Evolutionary conservation across 2,329 filamentous ascomycete genomes (phyloP).

Genomic region (Capronia epimyces): DNA sequence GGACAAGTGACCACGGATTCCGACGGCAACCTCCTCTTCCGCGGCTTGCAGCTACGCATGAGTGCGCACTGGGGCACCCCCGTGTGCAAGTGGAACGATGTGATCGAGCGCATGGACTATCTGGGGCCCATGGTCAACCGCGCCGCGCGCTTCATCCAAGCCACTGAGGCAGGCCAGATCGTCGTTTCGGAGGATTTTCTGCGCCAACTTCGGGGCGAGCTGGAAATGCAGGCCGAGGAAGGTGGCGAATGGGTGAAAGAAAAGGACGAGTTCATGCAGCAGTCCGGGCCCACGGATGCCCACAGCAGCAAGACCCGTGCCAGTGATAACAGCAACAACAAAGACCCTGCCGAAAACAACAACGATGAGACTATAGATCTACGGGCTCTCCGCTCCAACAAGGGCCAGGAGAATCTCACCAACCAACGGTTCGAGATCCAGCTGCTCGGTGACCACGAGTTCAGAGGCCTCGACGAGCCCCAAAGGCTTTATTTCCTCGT

Average conservation of each 20-base stretch:
- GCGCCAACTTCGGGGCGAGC: slow-evolving; percentile 15
- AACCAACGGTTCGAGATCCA: slow-evolving; percentile 21
- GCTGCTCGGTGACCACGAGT: slow-evolving; percentile 22
- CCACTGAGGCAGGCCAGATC: slow-evolving; percentile 26
- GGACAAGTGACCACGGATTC: slow-evolving; percentile 19
- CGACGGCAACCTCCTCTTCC: slow-evolving; percentile 21
- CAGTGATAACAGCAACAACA: neutral
- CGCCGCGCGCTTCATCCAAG: slow-evolving; percentile 25
- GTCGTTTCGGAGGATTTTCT: slow-evolving; percentile 25
- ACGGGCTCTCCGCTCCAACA: slow-evolving; percentile 5
- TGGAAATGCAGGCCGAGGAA: slow-evolving; percentile 4
- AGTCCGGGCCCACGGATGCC: neutral
- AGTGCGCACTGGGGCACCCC: slow-evolving; percentile 25
- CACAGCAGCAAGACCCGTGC: neutral
- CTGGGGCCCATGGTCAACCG: slow-evolving; percentile 27
- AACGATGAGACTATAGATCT: slow-evolving; percentile 4
- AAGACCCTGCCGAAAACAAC: neutral
- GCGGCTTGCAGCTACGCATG: slow-evolving; percentile 25
- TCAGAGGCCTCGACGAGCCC: slow-evolving; percentile 21
- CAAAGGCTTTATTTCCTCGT: slow-evolving; percentile 25
- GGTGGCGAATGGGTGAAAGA: neutral
- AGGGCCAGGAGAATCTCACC: slow-evolving; percentile 12
- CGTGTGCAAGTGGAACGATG: slow-evolving; percentile 26
- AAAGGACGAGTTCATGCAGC: neutral
- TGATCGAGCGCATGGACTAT: slow-evolving; percentile 27